phyloP scores from a whole-genome alignment of 495 filamentous ascomycete species.

The Aspergillus bridgeri region DNA sequence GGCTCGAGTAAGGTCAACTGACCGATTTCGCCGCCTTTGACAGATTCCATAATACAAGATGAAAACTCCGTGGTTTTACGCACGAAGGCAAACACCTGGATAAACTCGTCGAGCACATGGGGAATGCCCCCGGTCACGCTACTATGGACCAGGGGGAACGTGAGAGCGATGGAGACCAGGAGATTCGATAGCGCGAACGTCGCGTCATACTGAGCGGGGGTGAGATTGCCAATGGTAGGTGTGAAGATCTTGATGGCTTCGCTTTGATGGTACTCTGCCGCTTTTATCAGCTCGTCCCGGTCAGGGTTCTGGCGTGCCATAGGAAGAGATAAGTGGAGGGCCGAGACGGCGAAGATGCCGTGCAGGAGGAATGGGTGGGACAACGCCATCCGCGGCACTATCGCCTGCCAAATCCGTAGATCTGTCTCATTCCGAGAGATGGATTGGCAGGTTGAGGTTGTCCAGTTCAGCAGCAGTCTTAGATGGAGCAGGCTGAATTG shows the following conservation, averaged over 20 bases:
- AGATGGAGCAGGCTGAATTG: background rate
- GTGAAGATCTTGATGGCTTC: background rate
- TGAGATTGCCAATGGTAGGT: background rate
- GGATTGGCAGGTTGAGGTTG: background rate
- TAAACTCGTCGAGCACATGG: background rate
- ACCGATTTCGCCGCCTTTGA: background rate
- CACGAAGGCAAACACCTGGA: background rate
- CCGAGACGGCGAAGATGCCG: slow-evolving; percentile 1
- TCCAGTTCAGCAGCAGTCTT: background rate
- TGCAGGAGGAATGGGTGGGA: background rate
- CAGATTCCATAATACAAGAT: background rate
- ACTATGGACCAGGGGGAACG: background rate
- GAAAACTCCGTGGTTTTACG: background rate
- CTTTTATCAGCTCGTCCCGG: background rate
- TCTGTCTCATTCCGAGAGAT: background rate
- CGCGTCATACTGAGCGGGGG: background rate
- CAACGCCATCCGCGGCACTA: background rate
- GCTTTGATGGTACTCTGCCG: background rate
- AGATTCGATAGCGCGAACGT: background rate
- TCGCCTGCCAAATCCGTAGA: background rate
- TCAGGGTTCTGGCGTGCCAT: background rate
- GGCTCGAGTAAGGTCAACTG: background rate
- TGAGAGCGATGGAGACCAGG: background rate
- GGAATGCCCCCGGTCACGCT: background rate
- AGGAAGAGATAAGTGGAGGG: background rate